Conservation (phyloP, 306 rosid genomes). For the Quercus glauca region DNA sequence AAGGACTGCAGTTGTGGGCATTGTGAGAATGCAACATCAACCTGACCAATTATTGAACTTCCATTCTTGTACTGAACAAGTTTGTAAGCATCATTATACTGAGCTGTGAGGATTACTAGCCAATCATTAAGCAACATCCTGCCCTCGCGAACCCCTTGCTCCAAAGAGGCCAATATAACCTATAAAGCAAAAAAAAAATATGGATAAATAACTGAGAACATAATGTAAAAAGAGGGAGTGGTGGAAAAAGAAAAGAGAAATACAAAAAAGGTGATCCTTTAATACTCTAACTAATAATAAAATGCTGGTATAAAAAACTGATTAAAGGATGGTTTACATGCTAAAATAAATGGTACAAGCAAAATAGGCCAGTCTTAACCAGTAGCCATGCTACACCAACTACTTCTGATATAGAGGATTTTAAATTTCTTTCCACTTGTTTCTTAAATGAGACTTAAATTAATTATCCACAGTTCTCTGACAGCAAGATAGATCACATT, state of each 20-base stretch:
- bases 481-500: not conserved
- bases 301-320: not conserved
- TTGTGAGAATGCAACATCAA: slow-evolving; percentile 84
- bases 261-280: not conserved
- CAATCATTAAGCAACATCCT: slow-evolving; percentile 92
- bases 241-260: not conserved
- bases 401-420: not conserved
- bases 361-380: not conserved
- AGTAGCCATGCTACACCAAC: not conserved
- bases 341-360: not conserved
- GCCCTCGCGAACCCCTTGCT: slow-evolving; percentile 98
- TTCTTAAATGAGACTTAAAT: not conserved
- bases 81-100: slow-evolving; percentile 79
- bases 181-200: slow-evolving; percentile 24
- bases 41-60: slow-evolving; percentile 63
- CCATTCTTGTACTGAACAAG: slow-evolving; percentile 63
- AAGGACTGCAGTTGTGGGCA: slow-evolving; percentile 88
- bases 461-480: not conserved
- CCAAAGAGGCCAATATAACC: slow-evolving; percentile 90
- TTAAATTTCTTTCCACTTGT: not conserved
- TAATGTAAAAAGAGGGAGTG: not conserved
- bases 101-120: slow-evolving; percentile 95
- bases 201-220: slow-evolving; percentile 1
- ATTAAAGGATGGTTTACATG: not conserved
- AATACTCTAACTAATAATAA: not conserved